Base-by-base conservation (phyloP, 73 alveolate genomes). In the Paraurostyla sp. region DNA sequence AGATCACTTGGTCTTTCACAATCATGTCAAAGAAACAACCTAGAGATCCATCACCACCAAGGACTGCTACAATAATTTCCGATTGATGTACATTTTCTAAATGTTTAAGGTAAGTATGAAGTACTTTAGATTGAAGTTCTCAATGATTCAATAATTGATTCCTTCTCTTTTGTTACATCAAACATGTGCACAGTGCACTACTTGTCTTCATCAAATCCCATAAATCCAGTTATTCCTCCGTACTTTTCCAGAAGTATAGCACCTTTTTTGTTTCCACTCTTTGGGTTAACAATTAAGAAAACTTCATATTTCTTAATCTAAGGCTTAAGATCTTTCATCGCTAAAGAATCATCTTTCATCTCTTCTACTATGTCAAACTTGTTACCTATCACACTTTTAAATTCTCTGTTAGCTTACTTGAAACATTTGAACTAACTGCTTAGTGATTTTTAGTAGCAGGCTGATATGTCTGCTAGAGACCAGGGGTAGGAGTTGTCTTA, bases 41-140 rank as follows among this genome's bases (percentile, higher is more conserved):
- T 9, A 75, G 27, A 22, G 87, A 46, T 22, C 87, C 87, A 75
- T 75, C 87, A 7, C 87, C 87, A 7, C 87, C 87, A 7, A 75
- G 29, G 13, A 75, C 75, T 60, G 50, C 78, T 20, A 60, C 25
- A 33, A 60, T 33, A 9, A 60, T 9, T 32, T 25, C 9, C 45
- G 78, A 30, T 2, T 27, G 13, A 9, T 60, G 9, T 9, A 50
- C 7, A 29, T 60, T 9, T 6, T 60, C 78, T 60, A n/a, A n/a
- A n/a, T n/a, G n/a, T n/a, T n/a, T n/a, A n/a, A n/a, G n/a, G n/a
- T n/a, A n/a, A n/a, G n/a, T n/a, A n/a, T n/a, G n/a, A n/a, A n/a
- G n/a, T 60, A 60, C 78, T 27, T 60, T 16, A 16, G 4, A 60
- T 25, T 60, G 45, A 29, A 7, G 22, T 2, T 29, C 32, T 60